These are phyloP conservation scores for Dactylorhiza incarnata DNA, from an alignment of 106 monocot species.

Conservation along the genomic window DNA sequence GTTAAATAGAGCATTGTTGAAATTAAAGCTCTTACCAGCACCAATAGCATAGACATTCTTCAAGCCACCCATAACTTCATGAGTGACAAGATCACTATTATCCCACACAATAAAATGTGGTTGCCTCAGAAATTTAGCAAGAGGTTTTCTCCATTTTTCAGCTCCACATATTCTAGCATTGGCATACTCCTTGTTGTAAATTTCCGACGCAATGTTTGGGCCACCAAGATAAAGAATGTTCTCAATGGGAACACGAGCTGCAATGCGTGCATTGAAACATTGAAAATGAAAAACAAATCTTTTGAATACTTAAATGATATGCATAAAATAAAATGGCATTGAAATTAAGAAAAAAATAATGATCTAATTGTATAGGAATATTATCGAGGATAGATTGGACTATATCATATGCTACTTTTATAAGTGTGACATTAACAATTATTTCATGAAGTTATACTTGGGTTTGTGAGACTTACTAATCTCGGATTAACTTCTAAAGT, in stretches of 20 bases:
- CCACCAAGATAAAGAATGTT: conserved; percentile 95
- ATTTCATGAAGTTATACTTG: too few species aligned
- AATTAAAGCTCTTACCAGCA: conserved; percentile 46
- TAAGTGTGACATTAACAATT: too few species aligned
- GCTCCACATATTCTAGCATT: conserved; percentile 96
- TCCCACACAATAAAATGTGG: conserved; percentile 97
- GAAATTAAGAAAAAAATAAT: neutral
- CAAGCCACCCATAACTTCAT: conserved; percentile 96
- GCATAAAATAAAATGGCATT: neutral
- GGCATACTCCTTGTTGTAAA: conserved; percentile 93
- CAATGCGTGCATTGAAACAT: neutral
- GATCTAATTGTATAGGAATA: neutral
- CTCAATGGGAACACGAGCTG: conserved; percentile 79
- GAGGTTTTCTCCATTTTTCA: conserved; percentile 83
- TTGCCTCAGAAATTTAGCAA: conserved; percentile 85
- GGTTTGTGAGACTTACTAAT: too few species aligned
- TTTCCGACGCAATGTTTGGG: conserved; percentile 94
- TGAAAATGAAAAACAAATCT: neutral
- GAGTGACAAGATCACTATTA: conserved; percentile 86
- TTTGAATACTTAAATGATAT: neutral
- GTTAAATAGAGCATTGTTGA: neutral
- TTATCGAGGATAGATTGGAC: neutral
- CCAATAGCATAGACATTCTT: conserved; percentile 98
- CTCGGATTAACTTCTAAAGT: too few species aligned
- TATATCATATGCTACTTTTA: too few species aligned